Base-by-base conservation (phyloP, 2,329 filamentous ascomycete species). In the Fusarium acutatum region DNA sequence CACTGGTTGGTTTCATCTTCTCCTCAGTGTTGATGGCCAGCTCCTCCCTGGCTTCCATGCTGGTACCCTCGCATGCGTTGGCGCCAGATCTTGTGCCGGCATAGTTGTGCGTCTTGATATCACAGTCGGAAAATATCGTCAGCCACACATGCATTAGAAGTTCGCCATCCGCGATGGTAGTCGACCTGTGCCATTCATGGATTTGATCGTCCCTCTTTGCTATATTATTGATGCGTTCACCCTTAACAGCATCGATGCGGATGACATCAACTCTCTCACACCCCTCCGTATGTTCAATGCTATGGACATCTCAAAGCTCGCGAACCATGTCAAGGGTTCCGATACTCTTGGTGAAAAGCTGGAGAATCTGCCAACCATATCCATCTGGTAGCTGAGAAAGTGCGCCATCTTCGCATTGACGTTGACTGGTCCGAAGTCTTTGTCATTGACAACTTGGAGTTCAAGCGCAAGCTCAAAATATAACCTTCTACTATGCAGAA, bases 51-150 rank as follows among this genome's bases (percentile, higher is more conserved):
- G 28, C 46, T 49, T 49, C 5, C 28, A 49, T n/a, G 46, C 28
- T 32, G 46, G 10, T 32, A 32, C 46, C 7, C 4, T 49, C 5
- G 14, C 28, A 30, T 22, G 46, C 8, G 14, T 32, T 32, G 28
- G 15, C 22, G 22, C 17, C 46, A 7, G 28, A 12, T 28, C 28
- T 12, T 49, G 14, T 10, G 28, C 20, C 15, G 28, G 28, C 10
- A 15, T 49, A 11, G 22, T 30, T 32, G 46, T 32, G 7, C 28
- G 28, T 32, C 14, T n/a, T 4, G 46, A 32, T 9, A 13, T 32
- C 28, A 32, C 11, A 0, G 14, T 13, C 28, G 5, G 22, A 4
- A 13, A 32, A 17, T n/a, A 18, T 7, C 22, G 3, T n/a, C 14
- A 32, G 5, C 46, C 28, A 0, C 46, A 18, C 1, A n/a, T 18